phyloP scores from a whole-genome alignment of 257 asterid genomes.

The Petrea volubilis region DNA sequence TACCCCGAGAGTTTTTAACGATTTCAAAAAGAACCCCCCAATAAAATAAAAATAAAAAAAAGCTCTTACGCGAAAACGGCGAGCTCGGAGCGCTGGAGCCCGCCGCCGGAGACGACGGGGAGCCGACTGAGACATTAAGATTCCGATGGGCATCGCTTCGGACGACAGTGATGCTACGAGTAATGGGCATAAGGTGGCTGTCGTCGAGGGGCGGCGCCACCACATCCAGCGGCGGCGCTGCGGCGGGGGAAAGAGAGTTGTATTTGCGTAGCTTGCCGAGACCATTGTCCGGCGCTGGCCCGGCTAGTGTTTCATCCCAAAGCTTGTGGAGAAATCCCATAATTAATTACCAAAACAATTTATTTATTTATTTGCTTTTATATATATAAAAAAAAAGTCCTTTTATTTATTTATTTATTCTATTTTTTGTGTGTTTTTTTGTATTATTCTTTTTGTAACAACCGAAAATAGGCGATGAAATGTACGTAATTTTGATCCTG shows the following conservation, averaged over 20 bases:
- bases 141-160: constrained; percentile 32
- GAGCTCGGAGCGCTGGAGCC: constrained; percentile 51
- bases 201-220: constrained; percentile 23
- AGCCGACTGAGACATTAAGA: constrained; percentile 36
- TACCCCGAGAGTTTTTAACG: background rate
- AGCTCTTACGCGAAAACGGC: constrained; percentile 62
- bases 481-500: constrained; percentile 20
- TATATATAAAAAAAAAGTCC: background rate
- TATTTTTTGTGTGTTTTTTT: background rate
- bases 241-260: constrained; percentile 48
- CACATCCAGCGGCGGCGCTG: background rate
- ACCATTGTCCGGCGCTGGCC: constrained; percentile 76
- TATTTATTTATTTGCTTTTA: background rate
- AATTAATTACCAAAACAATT: background rate
- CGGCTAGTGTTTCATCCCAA: constrained; percentile 90
- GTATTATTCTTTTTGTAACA: constrained; percentile 53
- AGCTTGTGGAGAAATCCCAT: constrained; percentile 87
- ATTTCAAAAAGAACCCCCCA: background rate
- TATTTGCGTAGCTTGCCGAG: constrained; percentile 71
- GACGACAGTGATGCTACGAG: constrained; percentile 63
- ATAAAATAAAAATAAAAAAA: no score
- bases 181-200: constrained; percentile 31
- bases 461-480: constrained; percentile 58
- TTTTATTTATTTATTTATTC: background rate
- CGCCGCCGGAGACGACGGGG: constrained; percentile 53